Base-by-base conservation (phyloP, 495 filamentous ascomycete genomes). In the Durotheca rogersii region DNA sequence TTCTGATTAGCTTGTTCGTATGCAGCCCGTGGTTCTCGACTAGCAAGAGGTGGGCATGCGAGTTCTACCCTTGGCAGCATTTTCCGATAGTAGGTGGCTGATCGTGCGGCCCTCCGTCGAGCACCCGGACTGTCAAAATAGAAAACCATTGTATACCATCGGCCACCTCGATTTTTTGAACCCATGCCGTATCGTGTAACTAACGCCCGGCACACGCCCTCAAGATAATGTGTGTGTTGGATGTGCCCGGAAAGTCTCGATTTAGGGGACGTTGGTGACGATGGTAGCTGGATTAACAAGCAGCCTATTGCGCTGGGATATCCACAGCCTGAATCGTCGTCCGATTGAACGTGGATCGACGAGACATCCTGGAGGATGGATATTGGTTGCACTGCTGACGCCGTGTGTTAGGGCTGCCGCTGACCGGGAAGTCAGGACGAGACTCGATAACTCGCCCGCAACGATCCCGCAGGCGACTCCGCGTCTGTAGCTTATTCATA, bases 401-500 rank as follows among this genome's bases (percentile, higher is more conserved):
- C 49, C 51, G 41, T 27, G 11, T 53, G 31, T 29, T 23, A 47
- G 35, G 29, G 36, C 36, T 53, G 42, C 46, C 41, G 29, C 23
- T 41, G 37, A 47, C 43, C 37, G 51, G 35, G 6, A 23, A 35
- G 31, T 35, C 34, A 19, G 35, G 34, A 25, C 19, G 3, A 45
- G 27, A 41, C 25, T 17, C 34, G 37, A 34, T 41, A 49, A 7
- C 34, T 17, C 7, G 17, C 20, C 19, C 37, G 36, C 23, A 7
- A 21, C 14, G 19, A 36, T 30, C 27, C 18, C 2, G 7, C 42
- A 34, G 41, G 27, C 37, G 15, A n/a, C n/a, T 21, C 5, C 41
- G 23, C 15, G 40, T 18, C 10, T 15, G 21, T 37, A 17, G 20
- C 42, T 31, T 47, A 41, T 37, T 18, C 35, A 34, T 23, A 5